Conservation (phyloP, 1,284 basidiomycete genomes). For the Leccinum ponderosum region DNA sequence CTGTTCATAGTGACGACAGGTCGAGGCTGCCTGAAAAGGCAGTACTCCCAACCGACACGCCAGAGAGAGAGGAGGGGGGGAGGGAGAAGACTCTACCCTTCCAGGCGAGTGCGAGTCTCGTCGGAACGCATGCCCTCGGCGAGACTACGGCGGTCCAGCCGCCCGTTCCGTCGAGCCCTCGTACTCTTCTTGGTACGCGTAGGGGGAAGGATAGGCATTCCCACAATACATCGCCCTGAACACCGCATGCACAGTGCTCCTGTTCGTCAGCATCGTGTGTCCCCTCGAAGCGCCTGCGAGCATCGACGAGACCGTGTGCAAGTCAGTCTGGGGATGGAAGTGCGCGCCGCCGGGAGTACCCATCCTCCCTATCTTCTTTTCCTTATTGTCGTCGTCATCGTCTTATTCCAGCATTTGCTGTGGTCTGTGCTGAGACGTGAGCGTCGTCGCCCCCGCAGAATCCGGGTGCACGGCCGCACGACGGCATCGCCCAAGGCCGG, state of each 20-base stretch:
- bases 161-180: constrained; percentile 34
- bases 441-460: constrained; percentile 48
- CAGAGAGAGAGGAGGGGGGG: too few relatives aligned
- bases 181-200: not conserved
- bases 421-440: constrained; percentile 15
- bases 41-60: not conserved
- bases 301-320: constrained; percentile 70
- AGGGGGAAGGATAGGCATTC: not conserved
- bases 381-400: not conserved
- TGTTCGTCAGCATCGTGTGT: constrained; percentile 82
- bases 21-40: too few relatives aligned
- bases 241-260: constrained; percentile 71
- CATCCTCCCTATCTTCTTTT: constrained; percentile 3
- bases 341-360: constrained; percentile 29
- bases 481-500: constrained; percentile 46
- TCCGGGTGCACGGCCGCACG: constrained; percentile 47
- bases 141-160: constrained; percentile 74
- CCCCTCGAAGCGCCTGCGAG: constrained; percentile 66
- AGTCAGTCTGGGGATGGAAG: constrained; percentile 47
- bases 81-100: too few relatives aligned
- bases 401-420: not conserved
- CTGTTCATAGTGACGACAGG: too few relatives aligned
- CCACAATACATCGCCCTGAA: constrained; percentile 44
- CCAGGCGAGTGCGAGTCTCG: not conserved
- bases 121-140: constrained; percentile 65